Percentiles rank a stretch among this genome's conserved stretches.
Conservation (phyloP, 257 asterid genomes). For the Nicotiana tomentosiformis region DNA sequence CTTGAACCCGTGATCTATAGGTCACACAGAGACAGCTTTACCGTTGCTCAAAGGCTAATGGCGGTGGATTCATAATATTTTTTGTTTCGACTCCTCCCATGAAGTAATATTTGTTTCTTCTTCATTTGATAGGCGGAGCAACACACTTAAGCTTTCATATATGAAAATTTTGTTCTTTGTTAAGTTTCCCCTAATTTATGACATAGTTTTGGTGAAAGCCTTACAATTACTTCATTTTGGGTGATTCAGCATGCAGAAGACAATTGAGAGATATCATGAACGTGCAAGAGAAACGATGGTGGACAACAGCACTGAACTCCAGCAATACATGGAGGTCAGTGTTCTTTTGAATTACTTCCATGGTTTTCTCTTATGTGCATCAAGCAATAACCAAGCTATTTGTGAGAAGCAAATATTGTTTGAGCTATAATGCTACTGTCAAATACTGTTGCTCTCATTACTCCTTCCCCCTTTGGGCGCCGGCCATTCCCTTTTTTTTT, state of each 20-base stretch:
- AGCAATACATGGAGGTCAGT: conserved; percentile 43
- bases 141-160: background rate
- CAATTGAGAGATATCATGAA: conserved; percentile 41
- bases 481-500: background rate
- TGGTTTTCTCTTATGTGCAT: background rate
- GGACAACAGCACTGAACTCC: conserved; percentile 17
- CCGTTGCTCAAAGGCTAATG: too few relatives aligned
- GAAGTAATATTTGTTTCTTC: background rate
- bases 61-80: background rate
- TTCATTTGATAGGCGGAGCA: background rate
- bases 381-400: background rate
- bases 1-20: too few relatives aligned
- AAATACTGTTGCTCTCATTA: background rate
- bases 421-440: background rate
- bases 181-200: too few relatives aligned
- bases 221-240: background rate
- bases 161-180: background rate
- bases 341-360: background rate
- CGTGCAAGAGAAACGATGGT: conserved; percentile 23
- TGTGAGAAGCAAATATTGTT: background rate
- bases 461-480: background rate
- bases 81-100: background rate
- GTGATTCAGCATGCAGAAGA: conserved; percentile 40
- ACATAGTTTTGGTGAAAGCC: background rate
- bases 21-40: too few relatives aligned